Conservation (phyloP, 1,284 basidiomycete genomes). For the Ganoderma resinaceum region DNA sequence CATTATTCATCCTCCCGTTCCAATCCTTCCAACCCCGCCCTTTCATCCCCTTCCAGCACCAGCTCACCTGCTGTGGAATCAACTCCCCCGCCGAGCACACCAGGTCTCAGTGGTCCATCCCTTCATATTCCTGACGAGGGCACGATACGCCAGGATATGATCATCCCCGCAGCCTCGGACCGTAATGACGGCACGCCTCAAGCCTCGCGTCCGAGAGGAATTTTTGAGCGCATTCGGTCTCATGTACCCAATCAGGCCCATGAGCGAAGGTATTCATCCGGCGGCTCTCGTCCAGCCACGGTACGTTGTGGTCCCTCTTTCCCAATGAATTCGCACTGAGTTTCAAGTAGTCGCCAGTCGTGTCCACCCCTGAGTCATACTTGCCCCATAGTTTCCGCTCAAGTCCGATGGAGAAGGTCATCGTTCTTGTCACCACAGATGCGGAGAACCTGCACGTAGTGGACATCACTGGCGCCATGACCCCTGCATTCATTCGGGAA, state of each 20-base stretch:
- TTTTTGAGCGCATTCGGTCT: conserved; percentile 29
- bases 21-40: conserved; percentile 56
- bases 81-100: conserved; percentile 72
- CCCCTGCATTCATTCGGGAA: conserved; percentile 81
- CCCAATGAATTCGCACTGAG: conserved; percentile 4
- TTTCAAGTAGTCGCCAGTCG: conserved; percentile 52
- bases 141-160: conserved; percentile 43
- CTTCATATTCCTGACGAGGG: conserved; percentile 50
- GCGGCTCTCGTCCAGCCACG: conserved; percentile 41
- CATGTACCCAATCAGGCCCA: conserved; percentile 7
- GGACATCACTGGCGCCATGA: conserved; percentile 76
- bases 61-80: conserved; percentile 66
- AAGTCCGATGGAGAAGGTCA: conserved; percentile 50
- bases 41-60: conserved; percentile 71
- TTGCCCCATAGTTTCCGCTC: conserved; percentile 31
- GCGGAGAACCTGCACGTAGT: conserved; percentile 83
- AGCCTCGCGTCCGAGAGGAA: conserved; percentile 28
- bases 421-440: conserved; percentile 83
- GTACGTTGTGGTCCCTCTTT: conserved; percentile 41
- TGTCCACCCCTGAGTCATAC: conserved; percentile 43
- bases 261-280: conserved; percentile 19
- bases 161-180: conserved; percentile 36
- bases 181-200: conserved; percentile 35
- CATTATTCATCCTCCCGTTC: conserved; percentile 48
- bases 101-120: conserved; percentile 54